Base-by-base conservation (phyloP, 31 red algal genomes). In the Porphyra umbilicalis region DNA sequence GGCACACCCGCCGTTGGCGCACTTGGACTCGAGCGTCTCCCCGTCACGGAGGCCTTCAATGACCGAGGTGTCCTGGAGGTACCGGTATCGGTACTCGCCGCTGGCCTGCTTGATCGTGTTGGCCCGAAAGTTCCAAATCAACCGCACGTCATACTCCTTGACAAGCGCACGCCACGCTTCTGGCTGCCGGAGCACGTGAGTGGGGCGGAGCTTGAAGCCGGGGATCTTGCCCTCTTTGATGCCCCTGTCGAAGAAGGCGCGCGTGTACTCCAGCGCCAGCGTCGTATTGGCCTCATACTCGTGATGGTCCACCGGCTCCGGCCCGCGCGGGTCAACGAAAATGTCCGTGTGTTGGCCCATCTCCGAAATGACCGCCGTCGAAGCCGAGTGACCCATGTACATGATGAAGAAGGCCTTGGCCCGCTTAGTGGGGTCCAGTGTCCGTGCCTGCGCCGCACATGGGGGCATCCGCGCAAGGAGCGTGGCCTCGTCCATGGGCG, bases 351-450 rank as follows among this genome's bases (percentile, higher is more conserved):
- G 87, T 6, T 77, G 83, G 31, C 20, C 34, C 37, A 94, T 80
- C 39, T 87, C 85, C 29, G 92, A 90, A 18, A 94, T 79, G 2
- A 94, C 79, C 8, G 92, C 87, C 20, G 92, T 83, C 16, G 80
- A 85, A 14, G 82, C 91, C 37, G 79, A 83, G 85, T 93, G 85
- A 8, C 86, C 91, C 86, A 88, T 93, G 46, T 85, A 93, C 20
- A 93, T 76, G 39, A 88, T 80, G 15, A 93, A 79, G 36, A 87
- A 93, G 30, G 67, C 79, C 16, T 82, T 85, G 25, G 91, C 91
- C 10, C 86, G 75, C 6, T 71, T 18, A 29, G 57, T 29, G 57
- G 57, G 57, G 57, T 71, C 57, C 57, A 71, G 57, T 2, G 57
- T 29, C 57, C 57, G 25, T 25, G 37, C 0, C 0, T 29, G 57